Conservation (phyloP, 2,329 filamentous ascomycete species). For the Xylaria sp. region DNA sequence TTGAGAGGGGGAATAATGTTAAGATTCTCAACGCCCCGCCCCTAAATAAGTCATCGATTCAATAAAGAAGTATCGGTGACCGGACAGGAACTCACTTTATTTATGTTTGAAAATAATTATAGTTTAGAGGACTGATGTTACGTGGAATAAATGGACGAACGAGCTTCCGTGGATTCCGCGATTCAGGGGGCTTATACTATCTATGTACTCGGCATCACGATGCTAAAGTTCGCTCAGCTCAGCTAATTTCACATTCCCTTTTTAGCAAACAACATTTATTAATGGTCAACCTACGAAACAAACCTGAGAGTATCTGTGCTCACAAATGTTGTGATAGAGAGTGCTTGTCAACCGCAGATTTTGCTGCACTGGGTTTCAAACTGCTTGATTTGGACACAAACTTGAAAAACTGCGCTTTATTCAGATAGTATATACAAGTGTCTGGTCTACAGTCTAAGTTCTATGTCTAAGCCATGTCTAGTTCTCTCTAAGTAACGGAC, state of each 20-base stretch:
- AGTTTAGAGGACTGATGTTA: neutral
- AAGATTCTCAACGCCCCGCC: neutral
- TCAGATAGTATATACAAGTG: constrained; percentile 14
- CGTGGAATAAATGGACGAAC: no score
- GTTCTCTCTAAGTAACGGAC: constrained; percentile 47
- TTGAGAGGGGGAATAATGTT: neutral
- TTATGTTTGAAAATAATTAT: neutral
- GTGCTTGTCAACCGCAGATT: neutral
- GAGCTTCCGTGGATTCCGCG: neutral
- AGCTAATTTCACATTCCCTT: neutral
- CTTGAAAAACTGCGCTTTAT: neutral
- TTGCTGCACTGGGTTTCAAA: neutral
- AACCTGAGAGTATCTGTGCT: no score
- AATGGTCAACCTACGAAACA: no score
- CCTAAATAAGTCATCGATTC: neutral
- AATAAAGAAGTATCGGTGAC: neutral
- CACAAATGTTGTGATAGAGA: no score
- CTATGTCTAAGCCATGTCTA: constrained; percentile 28
- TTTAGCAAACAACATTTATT: neutral
- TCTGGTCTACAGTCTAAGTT: constrained; percentile 19
- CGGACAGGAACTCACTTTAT: no score
- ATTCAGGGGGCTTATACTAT: neutral
- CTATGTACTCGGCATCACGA: no score
- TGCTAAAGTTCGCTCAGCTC: neutral
- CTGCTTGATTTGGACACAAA: neutral